These are phyloP conservation scores for Paramecium sexaurelia DNA, from an alignment of 73 alveolate genomes.

Conservation along the genomic window DNA sequence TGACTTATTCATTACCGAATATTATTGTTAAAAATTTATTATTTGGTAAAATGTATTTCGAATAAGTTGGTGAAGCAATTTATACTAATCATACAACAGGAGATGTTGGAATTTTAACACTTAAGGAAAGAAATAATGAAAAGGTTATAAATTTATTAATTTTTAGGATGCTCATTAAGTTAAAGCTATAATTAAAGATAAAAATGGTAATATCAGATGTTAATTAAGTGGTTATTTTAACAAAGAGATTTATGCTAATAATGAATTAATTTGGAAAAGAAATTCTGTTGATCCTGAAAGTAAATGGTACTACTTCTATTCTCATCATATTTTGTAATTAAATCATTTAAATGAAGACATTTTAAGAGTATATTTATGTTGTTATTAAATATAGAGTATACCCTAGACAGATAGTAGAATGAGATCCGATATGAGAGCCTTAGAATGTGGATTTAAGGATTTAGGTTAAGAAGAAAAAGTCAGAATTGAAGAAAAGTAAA, in stretches of 20 bases:
- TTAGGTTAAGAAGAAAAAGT: conserved; percentile 35
- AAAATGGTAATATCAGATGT: neutral
- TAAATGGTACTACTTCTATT: neutral
- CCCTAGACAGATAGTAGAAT: conserved; percentile 12
- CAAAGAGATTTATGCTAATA: neutral
- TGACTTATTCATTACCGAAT: neutral
- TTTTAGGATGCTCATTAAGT: conserved; percentile 17
- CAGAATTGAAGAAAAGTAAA: conserved; percentile 21
- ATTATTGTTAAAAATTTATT: conserved; percentile 22
- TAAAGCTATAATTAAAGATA: conserved; percentile 23
- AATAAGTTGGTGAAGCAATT: neutral
- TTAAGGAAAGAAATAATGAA: neutral
- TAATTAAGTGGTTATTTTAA: neutral
- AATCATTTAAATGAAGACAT: neutral
- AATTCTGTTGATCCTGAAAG: neutral
- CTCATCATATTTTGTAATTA: neutral
- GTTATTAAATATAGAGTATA: neutral
- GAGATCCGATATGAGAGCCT: conserved; percentile 24
- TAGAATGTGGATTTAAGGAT: neutral
- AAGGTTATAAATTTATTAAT: neutral
- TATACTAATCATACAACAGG: conserved; percentile 40
- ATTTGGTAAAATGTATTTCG: conserved; percentile 36
- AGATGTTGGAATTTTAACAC: conserved; percentile 24
- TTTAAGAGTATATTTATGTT: neutral
- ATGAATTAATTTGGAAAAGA: conserved; percentile 32